Conservation (phyloP, 495 filamentous ascomycete genomes). For the Wilcoxina mikolae region DNA sequence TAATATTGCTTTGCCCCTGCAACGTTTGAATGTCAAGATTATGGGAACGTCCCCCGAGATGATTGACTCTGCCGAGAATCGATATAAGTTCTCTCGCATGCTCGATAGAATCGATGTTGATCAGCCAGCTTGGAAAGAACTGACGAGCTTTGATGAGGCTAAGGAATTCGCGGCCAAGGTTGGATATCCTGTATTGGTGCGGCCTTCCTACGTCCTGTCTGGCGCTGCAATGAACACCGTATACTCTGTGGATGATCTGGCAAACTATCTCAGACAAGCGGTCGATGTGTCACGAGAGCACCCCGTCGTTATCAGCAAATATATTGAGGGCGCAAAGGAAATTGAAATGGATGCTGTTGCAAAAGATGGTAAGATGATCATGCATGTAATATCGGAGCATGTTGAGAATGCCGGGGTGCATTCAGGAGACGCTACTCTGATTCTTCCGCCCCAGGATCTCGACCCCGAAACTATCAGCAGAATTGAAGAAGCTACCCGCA, state of each 20-base stretch:
- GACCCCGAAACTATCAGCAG: constrained; percentile 73
- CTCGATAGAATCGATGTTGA: constrained; percentile 91
- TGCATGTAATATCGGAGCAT: constrained; percentile 92
- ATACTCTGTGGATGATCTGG: constrained; percentile 70
- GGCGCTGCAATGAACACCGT: constrained; percentile 98
- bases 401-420: constrained; percentile 94
- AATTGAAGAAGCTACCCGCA: constrained; percentile 87
- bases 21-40: constrained; percentile 78
- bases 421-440: constrained; percentile 87
- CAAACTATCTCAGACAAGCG: constrained; percentile 76
- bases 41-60: constrained; percentile 94
- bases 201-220: constrained; percentile 89
- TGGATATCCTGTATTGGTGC: constrained; percentile 81
- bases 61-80: constrained; percentile 96
- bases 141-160: constrained; percentile 78
- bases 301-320: constrained; percentile 96
- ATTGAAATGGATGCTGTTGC: constrained; percentile 97
- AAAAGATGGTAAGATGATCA: constrained; percentile 66
- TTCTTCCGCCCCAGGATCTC: constrained; percentile 88
- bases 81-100: constrained; percentile 97
- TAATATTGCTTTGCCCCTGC: constrained; percentile 85
- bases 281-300: constrained; percentile 86
- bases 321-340: constrained; percentile 92
- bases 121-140: constrained; percentile 94
- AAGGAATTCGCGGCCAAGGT: constrained; percentile 70